Conservation (phyloP, 345 rosid species). For the Melaleuca quinquenervia region DNA sequence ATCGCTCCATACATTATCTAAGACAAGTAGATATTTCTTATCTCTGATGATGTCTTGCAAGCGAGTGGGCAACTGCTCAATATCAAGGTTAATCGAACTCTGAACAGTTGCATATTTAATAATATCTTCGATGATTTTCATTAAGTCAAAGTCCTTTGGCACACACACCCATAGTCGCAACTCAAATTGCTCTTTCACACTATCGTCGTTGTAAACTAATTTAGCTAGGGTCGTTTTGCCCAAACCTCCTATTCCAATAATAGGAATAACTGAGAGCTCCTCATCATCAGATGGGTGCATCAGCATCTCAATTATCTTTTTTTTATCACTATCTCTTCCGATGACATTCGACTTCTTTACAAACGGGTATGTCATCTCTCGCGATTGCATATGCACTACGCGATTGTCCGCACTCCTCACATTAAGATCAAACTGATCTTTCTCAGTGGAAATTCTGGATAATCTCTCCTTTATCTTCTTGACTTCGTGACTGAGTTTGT, state of each 20-base stretch:
- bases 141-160: not conserved
- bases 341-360: not conserved
- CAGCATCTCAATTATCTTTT: not conserved
- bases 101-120: not conserved
- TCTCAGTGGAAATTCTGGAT: not conserved
- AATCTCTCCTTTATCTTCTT: not conserved
- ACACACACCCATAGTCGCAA: not conserved
- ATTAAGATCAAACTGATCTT: not conserved
- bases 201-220: not conserved
- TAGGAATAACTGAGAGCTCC: not conserved
- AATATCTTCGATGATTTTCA: not conserved
- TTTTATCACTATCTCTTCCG: not conserved
- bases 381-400: not conserved
- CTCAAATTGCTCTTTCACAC: not conserved
- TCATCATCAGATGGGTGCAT: accelerated
- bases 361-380: not conserved
- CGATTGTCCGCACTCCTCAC: not conserved
- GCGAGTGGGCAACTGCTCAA: no score
- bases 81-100: not conserved
- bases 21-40: no score
- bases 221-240: not conserved
- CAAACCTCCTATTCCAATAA: not conserved
- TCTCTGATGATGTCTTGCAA: no score
- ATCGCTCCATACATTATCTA: no score
- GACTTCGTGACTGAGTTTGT: not conserved